phyloP scores from a whole-genome alignment of 345 rosid species.

The Pistacia vera region DNA sequence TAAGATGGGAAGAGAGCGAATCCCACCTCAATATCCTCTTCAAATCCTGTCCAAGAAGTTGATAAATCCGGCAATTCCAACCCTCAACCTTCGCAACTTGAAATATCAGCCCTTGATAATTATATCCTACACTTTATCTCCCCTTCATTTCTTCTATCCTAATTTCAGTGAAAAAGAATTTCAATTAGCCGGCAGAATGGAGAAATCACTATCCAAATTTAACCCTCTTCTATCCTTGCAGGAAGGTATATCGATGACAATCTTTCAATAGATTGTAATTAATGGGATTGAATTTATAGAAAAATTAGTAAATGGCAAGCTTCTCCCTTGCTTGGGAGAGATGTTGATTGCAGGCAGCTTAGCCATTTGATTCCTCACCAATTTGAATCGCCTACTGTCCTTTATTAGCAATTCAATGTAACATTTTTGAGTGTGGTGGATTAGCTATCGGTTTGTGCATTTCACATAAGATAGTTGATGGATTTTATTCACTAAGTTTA shows the following conservation, averaged over 20 bases:
- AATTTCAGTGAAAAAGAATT: background rate
- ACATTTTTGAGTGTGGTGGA: conserved; percentile 27
- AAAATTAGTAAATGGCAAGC: background rate
- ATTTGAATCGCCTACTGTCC: conserved; percentile 19
- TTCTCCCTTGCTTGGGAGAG: background rate
- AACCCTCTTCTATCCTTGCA: background rate
- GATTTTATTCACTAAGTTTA: conserved; percentile 4
- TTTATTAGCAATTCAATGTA: conserved; percentile 16
- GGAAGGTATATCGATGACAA: background rate
- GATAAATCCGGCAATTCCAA: background rate
- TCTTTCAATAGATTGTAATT: background rate
- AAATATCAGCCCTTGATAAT: background rate
- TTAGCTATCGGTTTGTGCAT: conserved; percentile 14
- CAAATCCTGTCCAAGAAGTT: background rate
- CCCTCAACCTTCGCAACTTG: background rate
- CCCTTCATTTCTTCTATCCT: background rate
- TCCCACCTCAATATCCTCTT: background rate
- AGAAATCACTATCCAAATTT: background rate
- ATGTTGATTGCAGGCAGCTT: conserved; percentile 3
- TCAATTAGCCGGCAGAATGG: background rate
- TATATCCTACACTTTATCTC: background rate
- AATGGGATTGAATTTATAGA: background rate
- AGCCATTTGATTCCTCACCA: conserved; percentile 4
- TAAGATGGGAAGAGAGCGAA: background rate
- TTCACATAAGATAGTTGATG: conserved; percentile 25